Evolutionary conservation across 2,329 filamentous ascomycete genomes (phyloP).

Genomic region (Cyphellophora europaea): DNA sequence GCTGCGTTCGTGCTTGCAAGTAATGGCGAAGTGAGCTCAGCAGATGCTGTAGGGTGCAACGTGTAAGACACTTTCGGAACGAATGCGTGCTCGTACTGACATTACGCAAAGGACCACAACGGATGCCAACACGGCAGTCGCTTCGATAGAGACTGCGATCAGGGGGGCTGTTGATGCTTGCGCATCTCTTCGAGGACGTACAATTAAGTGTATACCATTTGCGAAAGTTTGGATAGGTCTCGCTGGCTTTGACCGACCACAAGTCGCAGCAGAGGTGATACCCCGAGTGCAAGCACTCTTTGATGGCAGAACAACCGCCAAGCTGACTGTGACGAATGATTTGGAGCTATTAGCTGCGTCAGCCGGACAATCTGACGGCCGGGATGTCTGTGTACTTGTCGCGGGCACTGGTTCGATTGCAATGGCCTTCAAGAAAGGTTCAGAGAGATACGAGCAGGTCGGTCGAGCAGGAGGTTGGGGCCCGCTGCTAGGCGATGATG

Average conservation of each 20-base stretch:
- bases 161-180: slow-evolving; percentile 17
- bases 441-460: slow-evolving; percentile 18
- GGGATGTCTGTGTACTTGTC: slow-evolving; percentile 27
- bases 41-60: slow-evolving; percentile 30
- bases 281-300: slow-evolving; percentile 22
- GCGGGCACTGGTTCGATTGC: slow-evolving; percentile 35
- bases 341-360: slow-evolving; percentile 29
- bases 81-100: too few relatives aligned
- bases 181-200: background rate
- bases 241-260: slow-evolving; percentile 30
- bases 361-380: slow-evolving; percentile 10
- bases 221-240: slow-evolving; percentile 29
- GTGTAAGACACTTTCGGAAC: slow-evolving; percentile 24
- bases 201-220: slow-evolving; percentile 16
- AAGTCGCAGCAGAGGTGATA: slow-evolving; percentile 21
- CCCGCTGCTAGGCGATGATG: slow-evolving; percentile 34
- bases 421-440: slow-evolving; percentile 27
- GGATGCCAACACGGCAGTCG: slow-evolving; percentile 21
- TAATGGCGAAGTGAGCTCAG: slow-evolving; percentile 20
- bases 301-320: slow-evolving; percentile 12
- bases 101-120: background rate
- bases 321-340: slow-evolving; percentile 28
- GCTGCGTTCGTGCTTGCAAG: slow-evolving; percentile 26
- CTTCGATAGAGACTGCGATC: slow-evolving; percentile 20
- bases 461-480: slow-evolving; percentile 37